Evolutionary conservation across 139 green algal genomes (phyloP).

Genomic region (Closterium sp.): DNA sequence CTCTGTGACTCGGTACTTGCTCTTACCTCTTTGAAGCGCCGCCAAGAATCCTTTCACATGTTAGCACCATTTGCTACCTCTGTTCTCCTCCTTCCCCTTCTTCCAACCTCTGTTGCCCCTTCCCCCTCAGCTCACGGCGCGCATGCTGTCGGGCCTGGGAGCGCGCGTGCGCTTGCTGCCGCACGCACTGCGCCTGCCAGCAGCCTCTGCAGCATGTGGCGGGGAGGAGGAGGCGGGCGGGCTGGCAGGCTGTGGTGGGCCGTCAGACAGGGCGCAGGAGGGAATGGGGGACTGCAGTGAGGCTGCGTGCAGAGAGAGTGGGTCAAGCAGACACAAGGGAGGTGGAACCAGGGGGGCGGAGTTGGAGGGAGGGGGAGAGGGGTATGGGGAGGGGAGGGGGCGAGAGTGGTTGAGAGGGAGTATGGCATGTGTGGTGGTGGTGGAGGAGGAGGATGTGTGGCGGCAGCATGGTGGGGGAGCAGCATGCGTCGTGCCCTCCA

Average conservation of each 20-base stretch:
- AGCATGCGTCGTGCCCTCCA: no score
- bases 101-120: no score
- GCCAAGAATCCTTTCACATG: no score
- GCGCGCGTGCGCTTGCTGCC: not conserved
- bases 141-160: not conserved
- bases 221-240: no score
- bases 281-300: no score
- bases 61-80: no score
- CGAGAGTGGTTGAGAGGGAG: not conserved
- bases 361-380: not conserved
- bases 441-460: not conserved
- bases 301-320: not conserved
- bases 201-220: not conserved
- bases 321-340: not conserved
- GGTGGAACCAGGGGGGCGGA: no score
- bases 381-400: no score
- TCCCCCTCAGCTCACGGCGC: not conserved
- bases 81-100: not conserved
- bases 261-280: not conserved
- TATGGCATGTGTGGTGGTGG: not conserved
- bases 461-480: not conserved
- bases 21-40: no score
- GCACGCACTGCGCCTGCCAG: no score
- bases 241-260: no score
- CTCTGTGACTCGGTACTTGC: no score